phyloP scores from a whole-genome alignment of 2,329 filamentous ascomycete genomes.

The Chrysosporium keratinophilum region DNA sequence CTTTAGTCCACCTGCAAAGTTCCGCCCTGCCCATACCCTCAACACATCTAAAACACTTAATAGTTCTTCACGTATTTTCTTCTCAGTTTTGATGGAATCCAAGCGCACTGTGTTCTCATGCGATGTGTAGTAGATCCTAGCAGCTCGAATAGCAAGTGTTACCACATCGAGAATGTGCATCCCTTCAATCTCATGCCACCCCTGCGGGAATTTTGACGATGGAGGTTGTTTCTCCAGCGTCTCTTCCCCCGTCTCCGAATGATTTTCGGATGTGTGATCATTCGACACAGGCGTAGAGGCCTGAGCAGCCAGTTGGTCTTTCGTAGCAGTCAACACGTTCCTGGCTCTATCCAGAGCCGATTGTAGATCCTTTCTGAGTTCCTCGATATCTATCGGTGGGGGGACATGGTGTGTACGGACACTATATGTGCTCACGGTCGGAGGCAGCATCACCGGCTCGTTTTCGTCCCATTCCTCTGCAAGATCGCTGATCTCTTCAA shows the following conservation, averaged over 20 bases:
- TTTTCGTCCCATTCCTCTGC: conserved; percentile 41
- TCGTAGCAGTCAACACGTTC: conserved; percentile 49
- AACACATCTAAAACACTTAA: conserved; percentile 80
- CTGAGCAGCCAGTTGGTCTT: conserved; percentile 27
- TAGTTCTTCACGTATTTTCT: conserved; percentile 70
- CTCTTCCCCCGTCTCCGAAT: conserved; percentile 30
- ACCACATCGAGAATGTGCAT: conserved; percentile 86
- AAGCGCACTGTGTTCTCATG: conserved; percentile 79
- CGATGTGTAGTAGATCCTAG: conserved; percentile 91
- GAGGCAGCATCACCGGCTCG: conserved; percentile 78
- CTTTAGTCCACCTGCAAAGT: conserved; percentile 72
- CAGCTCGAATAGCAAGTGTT: conserved; percentile 88
- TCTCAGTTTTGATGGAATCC: conserved; percentile 78
- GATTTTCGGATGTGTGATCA: conserved; percentile 23
- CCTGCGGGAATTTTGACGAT: conserved; percentile 38
- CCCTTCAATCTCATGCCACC: conserved; percentile 79
- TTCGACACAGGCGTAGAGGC: conserved; percentile 18
- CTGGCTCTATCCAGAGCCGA: conserved; percentile 59
- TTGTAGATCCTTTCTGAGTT: conserved; percentile 61
- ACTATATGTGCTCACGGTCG: conserved; percentile 92
- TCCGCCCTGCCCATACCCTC: conserved; percentile 79
- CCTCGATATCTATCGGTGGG: conserved; percentile 70
- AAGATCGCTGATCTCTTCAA: conserved; percentile 28
- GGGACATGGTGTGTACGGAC: conserved; percentile 70
- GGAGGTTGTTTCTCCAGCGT: conserved; percentile 19